Percentiles rank a stretch among this genome's conserved stretches.
These are phyloP conservation scores for Eucalyptus globulus DNA, from an alignment of 345 rosid species.

Conservation along the genomic window DNA sequence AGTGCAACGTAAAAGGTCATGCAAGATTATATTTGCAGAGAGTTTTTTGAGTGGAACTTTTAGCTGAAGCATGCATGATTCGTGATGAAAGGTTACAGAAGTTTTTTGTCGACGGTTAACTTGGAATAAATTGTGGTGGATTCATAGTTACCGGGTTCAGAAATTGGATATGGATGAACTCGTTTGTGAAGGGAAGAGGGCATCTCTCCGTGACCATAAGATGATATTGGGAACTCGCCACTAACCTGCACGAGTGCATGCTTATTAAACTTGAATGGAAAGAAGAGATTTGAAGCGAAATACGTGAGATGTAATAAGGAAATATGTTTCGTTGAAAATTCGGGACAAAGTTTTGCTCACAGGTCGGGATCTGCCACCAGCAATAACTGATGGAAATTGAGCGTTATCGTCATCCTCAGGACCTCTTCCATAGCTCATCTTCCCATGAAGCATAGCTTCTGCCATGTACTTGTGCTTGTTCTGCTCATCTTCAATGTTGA, in stretches of 20 bases:
- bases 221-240: constrained; percentile 79
- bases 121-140: background rate
- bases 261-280: background rate
- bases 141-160: constrained; percentile 54
- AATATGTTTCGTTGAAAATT: background rate
- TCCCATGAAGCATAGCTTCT: constrained; percentile 88
- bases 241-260: constrained; percentile 43
- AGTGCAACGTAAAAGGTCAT: background rate
- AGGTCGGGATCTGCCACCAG: constrained; percentile 63
- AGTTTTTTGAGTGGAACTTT: background rate
- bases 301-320: background rate
- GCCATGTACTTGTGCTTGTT: constrained; percentile 53
- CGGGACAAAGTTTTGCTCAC: constrained; percentile 17
- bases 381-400: constrained; percentile 54
- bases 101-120: background rate
- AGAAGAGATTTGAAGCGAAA: background rate
- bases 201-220: constrained; percentile 54
- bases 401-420: constrained; percentile 70
- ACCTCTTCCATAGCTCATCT: constrained; percentile 97
- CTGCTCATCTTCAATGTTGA: constrained; percentile 75
- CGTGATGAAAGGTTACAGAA: background rate
- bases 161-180: constrained; percentile 78
- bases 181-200: constrained; percentile 71
- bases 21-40: background rate
- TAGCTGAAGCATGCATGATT: background rate